These are phyloP conservation scores for Dimocarpus longan DNA, from an alignment of 345 rosid species.

Conservation along the genomic window DNA sequence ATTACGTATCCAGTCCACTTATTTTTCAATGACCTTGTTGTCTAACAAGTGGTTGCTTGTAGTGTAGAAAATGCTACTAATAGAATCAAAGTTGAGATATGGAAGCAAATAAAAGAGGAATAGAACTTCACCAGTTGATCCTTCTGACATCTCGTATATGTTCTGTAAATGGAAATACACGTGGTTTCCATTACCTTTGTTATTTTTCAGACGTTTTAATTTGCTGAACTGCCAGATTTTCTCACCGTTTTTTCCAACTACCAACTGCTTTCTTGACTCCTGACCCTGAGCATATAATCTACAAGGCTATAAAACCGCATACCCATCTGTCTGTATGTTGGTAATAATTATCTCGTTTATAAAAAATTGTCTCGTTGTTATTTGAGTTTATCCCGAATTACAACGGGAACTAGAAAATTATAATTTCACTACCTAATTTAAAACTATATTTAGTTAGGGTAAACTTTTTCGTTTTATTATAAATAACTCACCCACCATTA, in stretches of 20 bases:
- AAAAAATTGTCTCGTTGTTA: too few relatives aligned
- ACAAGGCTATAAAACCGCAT: not conserved
- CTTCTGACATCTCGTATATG: not conserved
- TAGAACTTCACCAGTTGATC: not conserved
- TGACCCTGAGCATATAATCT: not conserved
- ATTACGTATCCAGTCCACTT: not conserved
- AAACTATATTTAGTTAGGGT: too few relatives aligned
- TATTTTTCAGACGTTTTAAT: not conserved
- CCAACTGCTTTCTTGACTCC: not conserved
- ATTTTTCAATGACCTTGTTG: not conserved
- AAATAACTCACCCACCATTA: too few relatives aligned
- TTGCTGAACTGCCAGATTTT: constrained; percentile 12
- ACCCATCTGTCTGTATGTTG: not conserved
- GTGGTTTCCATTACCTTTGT: constrained; percentile 24
- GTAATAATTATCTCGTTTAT: too few relatives aligned
- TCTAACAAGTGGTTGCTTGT: not conserved
- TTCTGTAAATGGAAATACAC: constrained; percentile 24
- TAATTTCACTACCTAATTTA: too few relatives aligned
- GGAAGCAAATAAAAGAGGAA: not conserved
- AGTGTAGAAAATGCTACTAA: not conserved
- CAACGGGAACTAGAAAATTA: too few relatives aligned
- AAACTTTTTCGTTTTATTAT: too few relatives aligned
- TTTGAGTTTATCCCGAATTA: too few relatives aligned
- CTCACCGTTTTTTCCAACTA: constrained; percentile 8
- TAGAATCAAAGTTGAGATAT: not conserved